Conservation (phyloP, 257 asterid genomes). For the Solanum medicagineum region DNA sequence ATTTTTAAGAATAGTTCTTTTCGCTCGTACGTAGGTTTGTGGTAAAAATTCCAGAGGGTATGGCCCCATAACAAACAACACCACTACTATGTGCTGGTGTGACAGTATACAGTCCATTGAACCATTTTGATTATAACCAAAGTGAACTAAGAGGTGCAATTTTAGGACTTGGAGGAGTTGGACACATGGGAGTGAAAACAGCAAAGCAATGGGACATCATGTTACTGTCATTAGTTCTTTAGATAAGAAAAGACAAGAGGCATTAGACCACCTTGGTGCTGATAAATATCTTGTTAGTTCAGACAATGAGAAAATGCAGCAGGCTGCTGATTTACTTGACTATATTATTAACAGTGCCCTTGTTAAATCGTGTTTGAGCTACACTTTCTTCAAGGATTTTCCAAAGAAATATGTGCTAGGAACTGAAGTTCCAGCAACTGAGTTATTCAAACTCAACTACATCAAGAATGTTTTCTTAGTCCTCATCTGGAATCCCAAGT, state of each 20-base stretch:
- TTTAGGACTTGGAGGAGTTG: slow-evolving; percentile 92
- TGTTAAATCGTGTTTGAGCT: not conserved
- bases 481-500: not conserved
- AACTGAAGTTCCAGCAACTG: slow-evolving; percentile 7
- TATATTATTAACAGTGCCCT: slow-evolving; percentile 83
- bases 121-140: slow-evolving; percentile 55
- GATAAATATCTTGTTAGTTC: slow-evolving; percentile 83
- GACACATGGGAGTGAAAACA: slow-evolving; percentile 91
- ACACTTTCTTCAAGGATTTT: slow-evolving; percentile 8
- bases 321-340: slow-evolving; percentile 60
- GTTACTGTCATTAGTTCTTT: slow-evolving; percentile 87
- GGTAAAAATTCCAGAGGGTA: slow-evolving; percentile 78
- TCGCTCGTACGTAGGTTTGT: slow-evolving; percentile 36
- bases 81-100: slow-evolving; percentile 89
- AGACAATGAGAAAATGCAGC: slow-evolving; percentile 38
- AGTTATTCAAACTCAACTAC: slow-evolving; percentile 17
- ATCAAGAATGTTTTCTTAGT: not conserved
- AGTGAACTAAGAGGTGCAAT: slow-evolving; percentile 74
- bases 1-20: not conserved
- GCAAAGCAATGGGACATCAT: slow-evolving; percentile 93
- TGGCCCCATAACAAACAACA: slow-evolving; percentile 86
- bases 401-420: slow-evolving; percentile 22
- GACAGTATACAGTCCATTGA: slow-evolving; percentile 75
- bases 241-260: slow-evolving; percentile 59
- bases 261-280: slow-evolving; percentile 75